Evolutionary conservation across 441 rosid species (phyloP).

Genomic region (Geranium incanum): DNA sequence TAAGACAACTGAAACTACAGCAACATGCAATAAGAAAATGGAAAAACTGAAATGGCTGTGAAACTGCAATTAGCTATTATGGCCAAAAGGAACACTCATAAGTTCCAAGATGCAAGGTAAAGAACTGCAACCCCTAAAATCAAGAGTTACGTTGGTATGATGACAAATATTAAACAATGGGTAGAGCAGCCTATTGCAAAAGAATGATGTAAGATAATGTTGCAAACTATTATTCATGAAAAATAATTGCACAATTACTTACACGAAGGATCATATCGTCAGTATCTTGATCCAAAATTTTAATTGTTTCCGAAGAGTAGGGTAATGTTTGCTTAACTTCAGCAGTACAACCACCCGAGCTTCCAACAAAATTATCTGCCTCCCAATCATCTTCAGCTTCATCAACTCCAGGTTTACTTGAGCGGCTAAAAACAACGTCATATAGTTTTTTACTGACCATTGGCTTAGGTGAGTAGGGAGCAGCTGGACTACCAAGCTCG

Average conservation of each 20-base stretch:
- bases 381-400: conserved; percentile 25
- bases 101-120: neutral
- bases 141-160: neutral
- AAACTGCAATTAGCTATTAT: neutral
- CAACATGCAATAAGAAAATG: neutral
- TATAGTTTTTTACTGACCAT: conserved; percentile 50
- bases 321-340: conserved; percentile 31
- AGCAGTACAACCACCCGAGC: conserved; percentile 31
- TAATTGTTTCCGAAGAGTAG: conserved; percentile 30
- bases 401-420: conserved; percentile 26
- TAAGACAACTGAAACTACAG: too few species aligned
- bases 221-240: neutral
- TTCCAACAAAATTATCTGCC: conserved; percentile 18
- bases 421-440: conserved; percentile 34
- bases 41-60: neutral
- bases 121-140: neutral
- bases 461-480: conserved; percentile 38
- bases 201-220: neutral
- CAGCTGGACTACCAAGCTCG: conserved; percentile 28
- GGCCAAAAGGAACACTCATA: neutral
- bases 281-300: conserved; percentile 24
- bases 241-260: conserved; percentile 22
- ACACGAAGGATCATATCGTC: conserved; percentile 27
- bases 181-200: neutral
- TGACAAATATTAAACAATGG: neutral